Evolutionary conservation across 1,284 basidiomycete genomes (phyloP), one percentile per base, ranked within the genome.

Genomic region (Mycena citricolor): DNA sequence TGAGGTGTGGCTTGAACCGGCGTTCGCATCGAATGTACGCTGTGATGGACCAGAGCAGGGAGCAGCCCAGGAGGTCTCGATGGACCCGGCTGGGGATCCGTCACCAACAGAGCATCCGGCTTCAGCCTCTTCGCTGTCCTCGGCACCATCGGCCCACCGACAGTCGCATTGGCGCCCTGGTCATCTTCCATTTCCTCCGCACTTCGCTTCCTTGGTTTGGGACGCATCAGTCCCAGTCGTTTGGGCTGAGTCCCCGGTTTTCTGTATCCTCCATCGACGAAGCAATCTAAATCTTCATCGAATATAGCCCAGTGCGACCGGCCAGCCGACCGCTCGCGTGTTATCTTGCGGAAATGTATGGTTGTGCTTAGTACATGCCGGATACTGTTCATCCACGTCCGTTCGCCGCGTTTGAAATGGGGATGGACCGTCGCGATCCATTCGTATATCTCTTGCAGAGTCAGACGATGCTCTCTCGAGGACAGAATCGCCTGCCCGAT

Each of bases 371-470:
- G 75, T 33, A 90, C 89, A 64, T 93, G 90, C 16, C 90, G 77
- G 52, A 93, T 87, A 43, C 87, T 90, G 64, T 93, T 93, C 82
- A 91, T 90, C 94, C 94, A 97, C 20, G 92, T 94, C n/a, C 86
- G 81, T 58, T 97, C 94, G 28, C 89, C 88, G 32, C 86, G 85
- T 63, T 92, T 92, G 71, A 93, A 99, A 63, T 86, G 86, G 0
- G 95, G 94, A 64, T 93, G 94, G 4, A 91, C 90, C 29, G 88
- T 90, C 47, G 90, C 91, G 59, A 99, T 95, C 77, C 84, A 99
- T 58, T 90, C 84, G 61, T 98, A 98, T 51, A 99, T 95, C 62
- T 98, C 94, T 58, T 94, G 91, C 19, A 98, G 74, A 0, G 92
- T 93, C 24, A 98, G 79, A 28, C 89, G 84, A 55, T 91, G 87